Evolutionary conservation across 2,329 filamentous ascomycete species (phyloP), one percentile per base, ranked within the genome.

Genomic region (Epicoccum nigrum): DNA sequence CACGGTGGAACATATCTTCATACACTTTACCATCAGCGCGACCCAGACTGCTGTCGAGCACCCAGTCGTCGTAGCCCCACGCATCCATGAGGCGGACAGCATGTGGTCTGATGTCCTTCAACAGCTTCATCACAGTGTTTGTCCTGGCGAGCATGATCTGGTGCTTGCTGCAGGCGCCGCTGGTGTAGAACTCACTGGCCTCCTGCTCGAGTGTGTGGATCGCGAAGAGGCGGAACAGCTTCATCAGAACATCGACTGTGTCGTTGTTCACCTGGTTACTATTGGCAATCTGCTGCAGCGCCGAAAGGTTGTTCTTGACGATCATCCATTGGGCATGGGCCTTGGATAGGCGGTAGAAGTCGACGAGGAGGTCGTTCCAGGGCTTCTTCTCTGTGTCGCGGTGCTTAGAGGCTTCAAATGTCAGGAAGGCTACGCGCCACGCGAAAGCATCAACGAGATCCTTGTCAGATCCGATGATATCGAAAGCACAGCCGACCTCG

Each of bases 51-150:
- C 83, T 86, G 68, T 92, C 88, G 2, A 92, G 80, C 62, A 89
- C 86, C 86, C 86, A 92, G 68, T 92, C 88, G 1, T 88, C 85
- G 73, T 92, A 89, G 54, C 83, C 83, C 89, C 88, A 92, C 0
- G 86, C 78, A 64, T 92, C 88, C 0, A 90, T 88, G 9, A 92
- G 75, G 9, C 83, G 74, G 12, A 92, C 80, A 1, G 88, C 87
- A 66, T 92, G 88, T 3, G 88, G 89, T 5, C 89, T 79, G 54
- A 92, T 84, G 55, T 90, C 86, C 51, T 86, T 83, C 4, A 92
- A 77, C 15, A 92, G 76, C 63, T 83, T 83, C 79, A 89, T 86
- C 4, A 89, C 86, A 6, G 83, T 80, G 67, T 82, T 87, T 1
- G 83, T 86, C 52, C 86, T 79, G 0, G 86, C 82, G 8, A 91